These are phyloP conservation scores for Thermochaetoides thermophila DNA, from an alignment of 495 filamentous ascomycete species.

Conservation along the genomic window DNA sequence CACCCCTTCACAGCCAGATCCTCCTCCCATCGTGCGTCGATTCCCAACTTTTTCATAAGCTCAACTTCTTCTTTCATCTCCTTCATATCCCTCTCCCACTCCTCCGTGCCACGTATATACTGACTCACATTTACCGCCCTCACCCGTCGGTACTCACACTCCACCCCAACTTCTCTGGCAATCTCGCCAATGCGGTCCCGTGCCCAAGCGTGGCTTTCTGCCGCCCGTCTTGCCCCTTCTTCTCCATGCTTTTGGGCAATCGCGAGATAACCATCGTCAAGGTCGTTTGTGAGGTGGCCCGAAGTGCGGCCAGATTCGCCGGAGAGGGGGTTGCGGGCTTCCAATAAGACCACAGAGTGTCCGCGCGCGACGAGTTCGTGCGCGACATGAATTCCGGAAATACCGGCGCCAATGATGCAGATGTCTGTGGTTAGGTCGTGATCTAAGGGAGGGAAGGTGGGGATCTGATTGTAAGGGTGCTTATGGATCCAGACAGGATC, in stretches of 20 bases:
- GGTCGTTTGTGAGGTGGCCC: slow-evolving; percentile 38
- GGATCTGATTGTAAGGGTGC: slow-evolving; percentile 32
- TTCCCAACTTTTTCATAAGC: slow-evolving; percentile 25
- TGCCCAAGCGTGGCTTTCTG: slow-evolving; percentile 41
- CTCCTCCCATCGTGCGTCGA: slow-evolving; percentile 28
- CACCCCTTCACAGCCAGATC: slow-evolving; percentile 26
- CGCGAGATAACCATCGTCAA: slow-evolving; percentile 37
- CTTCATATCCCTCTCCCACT: slow-evolving; percentile 26
- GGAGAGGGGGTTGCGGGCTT: slow-evolving; percentile 37
- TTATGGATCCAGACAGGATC: slow-evolving; percentile 39
- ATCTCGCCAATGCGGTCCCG: slow-evolving; percentile 36
- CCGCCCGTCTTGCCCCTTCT: slow-evolving; percentile 31
- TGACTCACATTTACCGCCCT: slow-evolving; percentile 31
- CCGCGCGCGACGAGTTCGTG: slow-evolving; percentile 41
- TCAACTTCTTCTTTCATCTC: slow-evolving; percentile 27
- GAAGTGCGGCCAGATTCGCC: slow-evolving; percentile 40
- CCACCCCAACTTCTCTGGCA: slow-evolving; percentile 29
- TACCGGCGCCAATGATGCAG: slow-evolving; percentile 40
- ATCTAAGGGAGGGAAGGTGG: slow-evolving; percentile 29
- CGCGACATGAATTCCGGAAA: slow-evolving; percentile 37
- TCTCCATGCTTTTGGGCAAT: slow-evolving; percentile 38
- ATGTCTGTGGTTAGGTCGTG: slow-evolving; percentile 29
- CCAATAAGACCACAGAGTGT: slow-evolving; percentile 33
- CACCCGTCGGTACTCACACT: slow-evolving; percentile 40
- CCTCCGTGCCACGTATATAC: slow-evolving; percentile 16